Base-by-base conservation (phyloP, 2,329 filamentous ascomycete genomes). In the Lasiodiplodia citricola region DNA sequence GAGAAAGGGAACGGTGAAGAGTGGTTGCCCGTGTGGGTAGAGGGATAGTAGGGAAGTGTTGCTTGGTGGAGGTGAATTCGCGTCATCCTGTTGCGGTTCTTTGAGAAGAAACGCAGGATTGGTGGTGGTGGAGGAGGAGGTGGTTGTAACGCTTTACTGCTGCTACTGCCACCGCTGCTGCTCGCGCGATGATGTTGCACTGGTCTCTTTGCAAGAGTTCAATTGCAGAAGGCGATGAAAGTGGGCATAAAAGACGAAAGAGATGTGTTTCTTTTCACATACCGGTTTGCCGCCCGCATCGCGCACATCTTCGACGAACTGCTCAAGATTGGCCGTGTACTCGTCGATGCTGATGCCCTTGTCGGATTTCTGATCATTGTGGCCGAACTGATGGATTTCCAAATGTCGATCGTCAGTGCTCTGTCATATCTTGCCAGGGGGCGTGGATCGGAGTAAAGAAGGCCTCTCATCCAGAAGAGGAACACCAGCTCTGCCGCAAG, bases 341-440 rank as follows among this genome's bases (percentile, higher is more conserved):
- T 84, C 73, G 0, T 79, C 76, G 6, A 87, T 74, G 0, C 80
- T 78, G 58, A 90, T 79, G 57, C 81, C 81, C 1, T 80, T 81
- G 0, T 77, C 79, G 0, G 80, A 68, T 71, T 88, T 89, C 72
- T 87, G 87, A 74, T 90, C 88, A 69, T 90, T 90, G 75, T 90
- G 87, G 4, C 88, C 88, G 69, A 89, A 90, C 81, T 89, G 18
- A 21, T 14, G 31, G 31, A 2, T 18, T 14, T 64, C 11, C 64
- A 38, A 38, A 31, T 38, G 18, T 28, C 8, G 31, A 35, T 35
- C 8, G 31, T 35, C 2, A 35, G 31, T 35, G 31, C 31, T 35
- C 31, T 10, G 8, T 35, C 31, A 35, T 6, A 35, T 35, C 31
- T 35, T 35, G 31, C 7, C 31, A 35, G 31, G 28, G 31, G 31